Evolutionary conservation across 1,284 basidiomycete species (phyloP).

Genomic region (Stereum hirsutum): DNA sequence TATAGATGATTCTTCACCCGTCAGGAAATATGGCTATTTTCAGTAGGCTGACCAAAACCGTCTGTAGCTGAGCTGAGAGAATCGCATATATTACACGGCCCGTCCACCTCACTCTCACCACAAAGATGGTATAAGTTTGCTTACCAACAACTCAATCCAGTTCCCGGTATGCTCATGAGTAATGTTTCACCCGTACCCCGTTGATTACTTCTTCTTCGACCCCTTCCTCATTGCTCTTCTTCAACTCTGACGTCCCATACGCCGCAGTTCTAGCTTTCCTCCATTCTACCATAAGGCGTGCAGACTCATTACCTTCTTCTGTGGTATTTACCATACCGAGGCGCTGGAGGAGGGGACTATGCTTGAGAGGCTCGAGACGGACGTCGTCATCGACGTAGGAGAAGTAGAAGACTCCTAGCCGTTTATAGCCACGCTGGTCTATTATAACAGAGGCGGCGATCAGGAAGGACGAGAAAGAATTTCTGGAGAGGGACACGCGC

Average conservation of each 20-base stretch:
- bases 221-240: conserved; percentile 21
- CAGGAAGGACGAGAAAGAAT: too few relatives aligned
- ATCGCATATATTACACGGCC: too few relatives aligned
- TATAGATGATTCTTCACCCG: too few relatives aligned
- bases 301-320: conserved; percentile 20
- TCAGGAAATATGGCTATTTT: too few relatives aligned
- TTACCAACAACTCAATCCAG: too few relatives aligned
- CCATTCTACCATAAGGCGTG: conserved; percentile 28
- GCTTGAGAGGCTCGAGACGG: conserved; percentile 25
- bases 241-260: conserved; percentile 22
- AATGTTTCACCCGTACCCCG: conserved; percentile 40
- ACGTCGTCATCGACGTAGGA: conserved; percentile 15
- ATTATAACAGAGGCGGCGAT: too few relatives aligned
- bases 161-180: too few relatives aligned
- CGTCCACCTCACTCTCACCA: too few relatives aligned
- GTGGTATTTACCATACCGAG: conserved; percentile 21
- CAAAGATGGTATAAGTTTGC: too few relatives aligned
- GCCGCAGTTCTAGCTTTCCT: conserved; percentile 22
- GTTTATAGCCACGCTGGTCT: conserved; percentile 35
- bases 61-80: too few relatives aligned
- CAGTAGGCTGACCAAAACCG: too few relatives aligned
- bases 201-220: conserved; percentile 37
- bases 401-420: conserved; percentile 47
- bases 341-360: conserved; percentile 29
- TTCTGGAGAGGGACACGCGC: too few relatives aligned